Base-by-base conservation (phyloP, 305 asterid genomes). In the Fraxinus albicans region DNA sequence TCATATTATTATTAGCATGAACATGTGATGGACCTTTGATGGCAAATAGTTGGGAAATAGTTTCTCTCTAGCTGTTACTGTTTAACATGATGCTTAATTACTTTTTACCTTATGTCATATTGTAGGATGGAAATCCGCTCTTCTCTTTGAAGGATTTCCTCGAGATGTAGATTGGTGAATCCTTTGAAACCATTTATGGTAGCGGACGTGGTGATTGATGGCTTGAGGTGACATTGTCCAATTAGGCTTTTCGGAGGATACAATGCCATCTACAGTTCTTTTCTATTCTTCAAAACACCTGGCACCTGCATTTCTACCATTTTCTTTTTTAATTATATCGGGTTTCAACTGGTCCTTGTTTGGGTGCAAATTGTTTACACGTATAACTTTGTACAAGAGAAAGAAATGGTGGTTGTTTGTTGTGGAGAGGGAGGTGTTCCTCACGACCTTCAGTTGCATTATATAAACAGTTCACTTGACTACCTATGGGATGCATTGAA, bases 131-230 rank as follows among this genome's bases (percentile, higher is more conserved):
- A 69, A 83, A 85, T 17, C 63, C n/a, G 77, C 84, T 81, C 15
- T 93, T 93, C 84, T 86, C 89, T 25, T 84, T 93, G 79, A 85
- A 85, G 87, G 97, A 93, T 69, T 93, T 88, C 78, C 89, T 93
- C 81, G 85, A 87, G 90, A 85, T 90, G 86, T 91, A 89, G 83
- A 17, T 53, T 36, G 81, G 40, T n/a, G 60, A 60, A 13, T 23
- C 0, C 15, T 29, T 33, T 36, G 75, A 50, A 55, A 13, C 76
- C 35, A 2, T 67, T 67, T 67, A 4, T 27, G 74, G 74, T 67
- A 67, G 74, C 74, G 27, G 12, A 27, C 29, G 74, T 29, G 36
- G 7, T 1, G 74, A 67, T 29, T 27, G 74, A 67, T 25, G 35
- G 73, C 70, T 60, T 60, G 29, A 60, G 29, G 70, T 6, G 29